Conservation (phyloP, 768 basidiomycete species). For the Trametes maxima region DNA sequence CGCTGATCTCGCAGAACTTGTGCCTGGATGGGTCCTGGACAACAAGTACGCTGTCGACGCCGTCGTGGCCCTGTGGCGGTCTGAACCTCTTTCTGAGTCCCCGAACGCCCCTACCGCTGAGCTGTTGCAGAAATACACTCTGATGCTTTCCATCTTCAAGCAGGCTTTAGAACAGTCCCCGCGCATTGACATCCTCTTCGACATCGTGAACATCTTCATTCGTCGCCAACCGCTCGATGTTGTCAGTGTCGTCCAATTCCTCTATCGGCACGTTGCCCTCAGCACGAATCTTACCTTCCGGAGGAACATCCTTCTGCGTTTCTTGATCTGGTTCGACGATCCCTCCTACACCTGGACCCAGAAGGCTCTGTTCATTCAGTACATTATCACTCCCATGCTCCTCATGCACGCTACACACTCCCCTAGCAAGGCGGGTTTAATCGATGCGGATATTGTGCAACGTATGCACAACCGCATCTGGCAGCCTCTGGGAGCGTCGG, state of each 20-base stretch:
- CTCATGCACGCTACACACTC: slow-evolving; percentile 70
- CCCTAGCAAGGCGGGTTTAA: slow-evolving; percentile 55
- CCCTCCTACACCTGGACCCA: slow-evolving; percentile 63
- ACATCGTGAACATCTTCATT: slow-evolving; percentile 79
- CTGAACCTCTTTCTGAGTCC: slow-evolving; percentile 40
- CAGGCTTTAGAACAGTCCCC: slow-evolving; percentile 67
- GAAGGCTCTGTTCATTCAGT: slow-evolving; percentile 79
- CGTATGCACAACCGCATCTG: slow-evolving; percentile 77
- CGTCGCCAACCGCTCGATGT: slow-evolving; percentile 82
- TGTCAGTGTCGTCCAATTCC: slow-evolving; percentile 76
- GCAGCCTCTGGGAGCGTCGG: slow-evolving; percentile 68
- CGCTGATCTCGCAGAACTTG: slow-evolving; percentile 69
- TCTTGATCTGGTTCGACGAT: slow-evolving; percentile 83
- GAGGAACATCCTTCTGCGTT: slow-evolving; percentile 82
- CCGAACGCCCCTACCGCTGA: slow-evolving; percentile 44
- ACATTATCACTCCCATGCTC: slow-evolving; percentile 85
- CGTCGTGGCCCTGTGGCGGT: slow-evolving; percentile 72
- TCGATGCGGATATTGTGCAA: slow-evolving; percentile 72
- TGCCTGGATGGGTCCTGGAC: slow-evolving; percentile 72
- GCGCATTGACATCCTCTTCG: slow-evolving; percentile 87
- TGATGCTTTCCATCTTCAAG: slow-evolving; percentile 79
- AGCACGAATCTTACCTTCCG: slow-evolving; percentile 69
- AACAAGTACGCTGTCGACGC: slow-evolving; percentile 69
- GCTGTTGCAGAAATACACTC: slow-evolving; percentile 56
- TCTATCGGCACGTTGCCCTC: slow-evolving; percentile 83